Evolutionary conservation across 2,329 filamentous ascomycete species (phyloP), one percentile per base, ranked within the genome.

Genomic region (Akanthomyces dipterigenus): DNA sequence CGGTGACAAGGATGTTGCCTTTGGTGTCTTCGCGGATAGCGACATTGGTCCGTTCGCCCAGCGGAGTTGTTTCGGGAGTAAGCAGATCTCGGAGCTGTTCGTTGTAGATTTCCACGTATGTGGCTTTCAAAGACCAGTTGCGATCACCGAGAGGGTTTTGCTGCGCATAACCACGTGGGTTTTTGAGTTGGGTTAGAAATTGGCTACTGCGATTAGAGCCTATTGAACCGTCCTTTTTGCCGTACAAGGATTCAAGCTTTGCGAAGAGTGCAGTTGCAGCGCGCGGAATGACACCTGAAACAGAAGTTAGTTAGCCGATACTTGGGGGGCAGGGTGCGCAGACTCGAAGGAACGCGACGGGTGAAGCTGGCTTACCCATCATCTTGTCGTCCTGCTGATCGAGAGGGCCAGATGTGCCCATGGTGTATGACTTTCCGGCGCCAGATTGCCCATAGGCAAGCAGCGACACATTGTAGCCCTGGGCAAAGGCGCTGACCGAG

Each of bases 381-480:
- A 85, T 75, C 8, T 88, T 83, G 34, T 80, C 66, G 68, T 93
- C 82, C 28, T 79, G 81, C 70, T 96, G 89, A 69, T 97, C 93
- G 24, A 75, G 75, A 2, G 93, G 91, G 5, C 92, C 92, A 0
- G 93, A 92, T 0, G 95, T 99, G 62, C 95, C 95, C 95, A 99
- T 99, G 0, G 95, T 99, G 72, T 96, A 98, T 3, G 93, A 98
- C 77, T 99, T 99, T 68, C 95, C 95, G 12, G 95, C 92, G 61
- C 95, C 95, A 31, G 95, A 99, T 78, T 99, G 95, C 66, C 95
- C 95, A 70, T 99, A 99, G 53, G 95, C 95, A 68, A 99, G 80
- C 55, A 99, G 86, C 3, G 95, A 99, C 62, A 99, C 95, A 84
- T 99, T 99, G 83, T 98, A 99, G 60, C 95, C 95, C 71, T 97